Percentiles rank a stretch among this genome's conserved stretches.
Conservation (phyloP, 345 rosid genomes). For the sweet orange (Citrus sinensis) region DNA sequence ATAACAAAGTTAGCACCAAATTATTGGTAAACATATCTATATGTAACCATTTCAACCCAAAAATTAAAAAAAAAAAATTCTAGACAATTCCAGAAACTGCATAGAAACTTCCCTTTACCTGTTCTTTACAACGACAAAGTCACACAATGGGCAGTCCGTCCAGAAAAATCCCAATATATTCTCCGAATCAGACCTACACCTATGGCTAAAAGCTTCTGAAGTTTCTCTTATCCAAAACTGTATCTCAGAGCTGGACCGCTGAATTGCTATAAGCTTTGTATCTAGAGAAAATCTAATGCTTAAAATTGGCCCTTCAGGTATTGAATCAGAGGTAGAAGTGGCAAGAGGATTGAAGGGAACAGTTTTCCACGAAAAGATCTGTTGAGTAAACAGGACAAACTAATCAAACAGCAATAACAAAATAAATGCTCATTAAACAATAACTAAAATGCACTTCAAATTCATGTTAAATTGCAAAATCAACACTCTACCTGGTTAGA, state of each 20-base stretch:
- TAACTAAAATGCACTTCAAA: not conserved
- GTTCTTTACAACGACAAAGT: conserved; percentile 83
- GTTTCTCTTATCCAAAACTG: conserved; percentile 79
- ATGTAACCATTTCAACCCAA: not conserved
- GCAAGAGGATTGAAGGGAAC: conserved; percentile 56
- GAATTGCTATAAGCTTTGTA: conserved; percentile 74
- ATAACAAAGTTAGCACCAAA: not conserved
- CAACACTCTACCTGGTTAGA: conserved; percentile 53
- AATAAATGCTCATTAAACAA: not conserved
- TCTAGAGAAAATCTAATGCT: conserved; percentile 79
- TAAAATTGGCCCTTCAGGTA: conserved; percentile 75
- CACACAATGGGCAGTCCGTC: conserved; percentile 87
- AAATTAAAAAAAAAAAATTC: not conserved
- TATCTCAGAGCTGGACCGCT: conserved; percentile 67
- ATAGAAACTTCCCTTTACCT: conserved; percentile 47
- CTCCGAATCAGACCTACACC: conserved; percentile 73
- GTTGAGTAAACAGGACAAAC: conserved; percentile 6
- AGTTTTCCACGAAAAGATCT: conserved; percentile 90
- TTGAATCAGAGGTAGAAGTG: conserved; percentile 68
- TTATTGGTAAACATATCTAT: not conserved
- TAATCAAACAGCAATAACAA: not conserved
- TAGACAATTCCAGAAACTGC: not conserved
- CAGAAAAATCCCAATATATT: conserved; percentile 90
- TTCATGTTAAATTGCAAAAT: conserved; percentile 11
- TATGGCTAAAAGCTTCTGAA: conserved; percentile 53